Evolutionary conservation across 768 basidiomycete genomes (phyloP), one percentile per base, ranked within the genome.

Genomic region (Suillus luteus): DNA sequence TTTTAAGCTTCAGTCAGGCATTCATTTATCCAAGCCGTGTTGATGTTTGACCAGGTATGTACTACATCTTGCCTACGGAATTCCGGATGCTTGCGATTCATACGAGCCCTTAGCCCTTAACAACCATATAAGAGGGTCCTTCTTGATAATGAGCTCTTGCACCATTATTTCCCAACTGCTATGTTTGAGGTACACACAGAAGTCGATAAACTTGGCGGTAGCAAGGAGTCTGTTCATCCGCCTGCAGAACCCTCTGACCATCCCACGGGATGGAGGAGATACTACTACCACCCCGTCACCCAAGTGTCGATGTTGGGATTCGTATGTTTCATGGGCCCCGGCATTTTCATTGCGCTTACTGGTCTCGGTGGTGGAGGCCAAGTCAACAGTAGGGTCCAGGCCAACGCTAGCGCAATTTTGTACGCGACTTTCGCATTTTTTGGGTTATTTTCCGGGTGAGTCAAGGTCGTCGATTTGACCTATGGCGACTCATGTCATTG

Each of bases 311-410:
- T 92, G 80, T 81, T 92, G 59, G 91, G 90, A 58, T 81, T 92
- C 58, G 86, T 92, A 27, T 74, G 69, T 64, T 86, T 86, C 71
- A 85, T 87, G 86, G 65, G 78, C 60, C 76, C 76, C 72, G 91
- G 91, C 61, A 82, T 92, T 60, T 93, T 92, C 77, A 93, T 92
- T 71, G 86, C 91, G 1, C 77, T 93, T 67, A 90, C 86, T 65
- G 90, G 93, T 31, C 80, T 95, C 61, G 93, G 93, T 7, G 91
- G 83, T 51, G 92, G 90, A 52, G 93, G 93, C 5, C 89, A 90
- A 75, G 73, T 91, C 55, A 86, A 90, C 68, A 69, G 84, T 14
- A 80, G 77, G 2, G 89, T 88, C 15, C 84, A 83, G 70, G 86
- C 90, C 15, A 91, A 93, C 67, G 82, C 89, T 5, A 87, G 88